phyloP scores from a whole-genome alignment of 2,329 filamentous ascomycete genomes.

The Aspergillus pseudonomiae region DNA sequence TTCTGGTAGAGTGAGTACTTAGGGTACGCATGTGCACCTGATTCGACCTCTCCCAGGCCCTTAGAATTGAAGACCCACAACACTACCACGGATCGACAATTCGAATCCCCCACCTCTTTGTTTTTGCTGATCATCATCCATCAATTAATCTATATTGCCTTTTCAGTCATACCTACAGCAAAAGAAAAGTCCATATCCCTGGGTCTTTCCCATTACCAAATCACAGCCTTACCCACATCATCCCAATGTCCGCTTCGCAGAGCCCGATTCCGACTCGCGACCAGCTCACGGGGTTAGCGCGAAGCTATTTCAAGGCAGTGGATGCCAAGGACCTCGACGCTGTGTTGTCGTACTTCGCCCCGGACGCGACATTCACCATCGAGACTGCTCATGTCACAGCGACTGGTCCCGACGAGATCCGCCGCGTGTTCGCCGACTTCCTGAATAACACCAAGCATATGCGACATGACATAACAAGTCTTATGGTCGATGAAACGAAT shows the following conservation, averaged over 20 bases:
- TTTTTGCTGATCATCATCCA: no score
- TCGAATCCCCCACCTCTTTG: no score
- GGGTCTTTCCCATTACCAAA: neutral
- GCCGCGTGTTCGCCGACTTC: neutral
- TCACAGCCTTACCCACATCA: neutral
- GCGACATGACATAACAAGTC: conserved; percentile 3
- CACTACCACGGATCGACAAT: neutral
- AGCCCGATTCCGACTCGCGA: neutral
- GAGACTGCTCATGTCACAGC: conserved; percentile 6
- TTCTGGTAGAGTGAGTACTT: neutral
- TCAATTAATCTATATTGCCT: no score
- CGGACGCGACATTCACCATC: conserved; percentile 10
- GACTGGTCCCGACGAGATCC: conserved; percentile 4
- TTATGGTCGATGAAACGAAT: conserved; percentile 8
- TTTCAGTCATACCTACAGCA: neutral
- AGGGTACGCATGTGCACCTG: neutral
- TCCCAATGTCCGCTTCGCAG: neutral
- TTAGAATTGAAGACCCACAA: neutral
- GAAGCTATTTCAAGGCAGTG: conserved; percentile 6
- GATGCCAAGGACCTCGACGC: neutral
- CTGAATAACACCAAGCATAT: neutral
- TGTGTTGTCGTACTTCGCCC: conserved; percentile 4
- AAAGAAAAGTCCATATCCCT: neutral
- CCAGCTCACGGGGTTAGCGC: neutral
- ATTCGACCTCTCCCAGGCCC: neutral